phyloP scores from a whole-genome alignment of 345 rosid genomes.

The Arabis hirsuta region DNA sequence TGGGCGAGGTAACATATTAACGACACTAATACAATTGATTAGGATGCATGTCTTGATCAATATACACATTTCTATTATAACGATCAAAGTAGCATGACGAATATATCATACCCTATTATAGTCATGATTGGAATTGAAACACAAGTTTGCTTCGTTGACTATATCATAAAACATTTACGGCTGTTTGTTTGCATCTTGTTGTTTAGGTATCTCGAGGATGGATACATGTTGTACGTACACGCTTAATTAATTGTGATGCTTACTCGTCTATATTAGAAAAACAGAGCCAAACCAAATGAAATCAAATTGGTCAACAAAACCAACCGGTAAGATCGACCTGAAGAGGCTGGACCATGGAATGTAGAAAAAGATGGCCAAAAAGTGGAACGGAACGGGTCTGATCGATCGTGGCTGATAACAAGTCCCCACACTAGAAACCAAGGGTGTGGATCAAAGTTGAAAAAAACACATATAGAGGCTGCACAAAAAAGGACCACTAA shows the following conservation, averaged over 20 bases:
- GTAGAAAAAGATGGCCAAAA: constrained; percentile 41
- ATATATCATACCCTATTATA: constrained; percentile 14
- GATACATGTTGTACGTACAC: constrained; percentile 32
- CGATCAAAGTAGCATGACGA: constrained; percentile 4
- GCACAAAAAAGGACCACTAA: constrained; percentile 39
- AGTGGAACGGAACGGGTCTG: constrained; percentile 33
- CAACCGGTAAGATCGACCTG: constrained; percentile 43
- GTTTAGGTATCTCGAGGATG: constrained; percentile 40
- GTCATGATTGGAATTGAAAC: constrained; percentile 22
- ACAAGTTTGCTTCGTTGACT: constrained; percentile 30
- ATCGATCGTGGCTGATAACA: constrained; percentile 38
- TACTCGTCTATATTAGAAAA: constrained; percentile 27
- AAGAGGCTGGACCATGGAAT: constrained; percentile 42
- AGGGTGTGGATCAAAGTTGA: constrained; percentile 47
- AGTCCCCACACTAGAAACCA: constrained; percentile 47
- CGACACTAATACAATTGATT: background rate
- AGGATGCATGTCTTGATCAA: background rate
- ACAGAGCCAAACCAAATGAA: constrained; percentile 20
- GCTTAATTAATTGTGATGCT: constrained; percentile 37
- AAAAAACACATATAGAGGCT: constrained; percentile 31
- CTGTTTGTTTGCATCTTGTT: constrained; percentile 44
- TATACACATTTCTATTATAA: background rate
- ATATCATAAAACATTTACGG: constrained; percentile 31
- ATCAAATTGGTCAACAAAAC: constrained; percentile 38
- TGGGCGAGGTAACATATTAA: background rate